Evolutionary conservation across 345 rosid genomes (phyloP).

Genomic region (Salix suchowensis): DNA sequence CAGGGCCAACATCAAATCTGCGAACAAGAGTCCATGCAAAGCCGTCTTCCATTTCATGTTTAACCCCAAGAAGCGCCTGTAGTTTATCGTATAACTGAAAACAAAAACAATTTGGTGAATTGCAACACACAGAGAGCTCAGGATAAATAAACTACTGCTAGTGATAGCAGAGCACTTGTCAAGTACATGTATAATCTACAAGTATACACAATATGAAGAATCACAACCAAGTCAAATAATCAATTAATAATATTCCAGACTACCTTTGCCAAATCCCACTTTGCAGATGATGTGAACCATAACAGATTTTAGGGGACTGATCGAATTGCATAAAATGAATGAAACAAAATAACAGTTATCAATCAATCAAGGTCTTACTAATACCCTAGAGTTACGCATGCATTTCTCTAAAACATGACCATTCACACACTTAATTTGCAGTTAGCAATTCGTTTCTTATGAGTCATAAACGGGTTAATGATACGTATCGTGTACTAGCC

Average conservation of each 20-base stretch:
- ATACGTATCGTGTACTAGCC: not conserved
- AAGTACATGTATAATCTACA: not conserved
- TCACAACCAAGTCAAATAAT: not conserved
- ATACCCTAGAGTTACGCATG: not conserved
- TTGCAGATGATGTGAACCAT: not conserved
- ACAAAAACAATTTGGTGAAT: not conserved
- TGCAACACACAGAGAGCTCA: not conserved
- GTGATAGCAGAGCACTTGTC: not conserved
- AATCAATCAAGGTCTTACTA: not conserved
- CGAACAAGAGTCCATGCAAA: constrained; percentile 77
- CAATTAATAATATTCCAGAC: not conserved
- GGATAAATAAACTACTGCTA: not conserved
- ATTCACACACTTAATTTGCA: not conserved
- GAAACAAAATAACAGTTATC: not conserved
- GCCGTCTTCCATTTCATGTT: constrained; percentile 72
- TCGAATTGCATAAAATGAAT: not conserved
- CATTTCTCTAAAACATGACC: not conserved
- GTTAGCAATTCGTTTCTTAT: not conserved
- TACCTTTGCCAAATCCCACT: not conserved
- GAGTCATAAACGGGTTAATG: not conserved
- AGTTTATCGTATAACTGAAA: constrained; percentile 54
- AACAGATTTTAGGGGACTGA: not conserved
- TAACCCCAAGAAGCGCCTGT: constrained; percentile 70
- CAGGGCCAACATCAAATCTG: constrained; percentile 52
- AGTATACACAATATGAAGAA: not conserved